phyloP scores from a whole-genome alignment of 345 rosid genomes.

The Populus ilicifolia region DNA sequence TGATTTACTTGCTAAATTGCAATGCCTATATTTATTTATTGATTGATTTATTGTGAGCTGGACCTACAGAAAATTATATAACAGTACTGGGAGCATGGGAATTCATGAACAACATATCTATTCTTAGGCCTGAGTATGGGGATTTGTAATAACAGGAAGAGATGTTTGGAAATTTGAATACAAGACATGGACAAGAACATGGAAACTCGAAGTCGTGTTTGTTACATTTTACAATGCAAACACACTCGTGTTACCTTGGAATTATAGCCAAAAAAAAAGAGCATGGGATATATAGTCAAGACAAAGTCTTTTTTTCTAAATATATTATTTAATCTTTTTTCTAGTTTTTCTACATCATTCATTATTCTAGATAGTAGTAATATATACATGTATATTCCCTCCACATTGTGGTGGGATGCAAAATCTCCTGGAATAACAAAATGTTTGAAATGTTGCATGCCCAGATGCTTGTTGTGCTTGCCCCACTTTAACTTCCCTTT shows the following conservation, averaged over 20 bases:
- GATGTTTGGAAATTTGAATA: conserved; percentile 33
- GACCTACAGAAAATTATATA: too few relatives aligned
- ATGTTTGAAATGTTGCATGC: conserved; percentile 10
- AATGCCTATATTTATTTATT: too few relatives aligned
- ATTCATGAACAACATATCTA: too few relatives aligned
- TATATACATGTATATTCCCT: neutral
- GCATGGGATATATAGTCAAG: conserved; percentile 25
- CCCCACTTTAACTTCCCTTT: conserved; percentile 29
- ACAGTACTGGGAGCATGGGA: too few relatives aligned
- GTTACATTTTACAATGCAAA: neutral
- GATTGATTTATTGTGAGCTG: too few relatives aligned
- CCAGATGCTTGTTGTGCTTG: conserved; percentile 40
- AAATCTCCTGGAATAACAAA: conserved; percentile 1
- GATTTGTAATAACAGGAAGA: conserved; percentile 31
- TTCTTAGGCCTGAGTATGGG: conserved; percentile 12
- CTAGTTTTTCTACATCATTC: neutral
- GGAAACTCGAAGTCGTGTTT: conserved; percentile 33
- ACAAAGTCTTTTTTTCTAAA: neutral
- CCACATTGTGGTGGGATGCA: neutral
- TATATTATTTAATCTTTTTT: neutral
- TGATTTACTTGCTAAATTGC: too few relatives aligned
- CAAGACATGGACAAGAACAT: conserved; percentile 28
- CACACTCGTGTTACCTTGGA: conserved; percentile 53
- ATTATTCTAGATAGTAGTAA: neutral
- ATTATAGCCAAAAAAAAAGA: conserved; percentile 4